A percentile compares a stretch with the other conserved stretches of the same genome.
phyloP scores from a whole-genome alignment of 2,329 filamentous ascomycete species.

The Botrytis elliptica region DNA sequence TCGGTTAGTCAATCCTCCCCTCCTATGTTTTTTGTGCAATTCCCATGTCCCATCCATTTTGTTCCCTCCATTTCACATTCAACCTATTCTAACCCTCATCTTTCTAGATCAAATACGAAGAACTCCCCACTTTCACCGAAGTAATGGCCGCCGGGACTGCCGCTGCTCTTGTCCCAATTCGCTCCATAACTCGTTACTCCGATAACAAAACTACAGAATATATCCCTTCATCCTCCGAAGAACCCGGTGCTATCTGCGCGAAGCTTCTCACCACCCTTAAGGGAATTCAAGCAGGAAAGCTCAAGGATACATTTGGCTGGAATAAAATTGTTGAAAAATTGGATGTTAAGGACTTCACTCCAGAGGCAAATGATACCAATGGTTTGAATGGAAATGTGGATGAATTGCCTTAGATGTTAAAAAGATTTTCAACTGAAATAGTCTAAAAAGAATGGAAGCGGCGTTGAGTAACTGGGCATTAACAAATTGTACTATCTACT shows the following conservation, averaged over 20 bases:
- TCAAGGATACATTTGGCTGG: conserved; percentile 58
- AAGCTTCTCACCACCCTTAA: conserved; percentile 75
- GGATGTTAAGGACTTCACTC: conserved; percentile 34
- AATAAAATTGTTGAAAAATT: conserved; percentile 36
- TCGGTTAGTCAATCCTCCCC: conserved; percentile 48
- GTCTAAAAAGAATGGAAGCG: background rate
- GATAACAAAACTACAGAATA: conserved; percentile 54
- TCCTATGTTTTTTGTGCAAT: background rate
- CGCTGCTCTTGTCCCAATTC: conserved; percentile 86
- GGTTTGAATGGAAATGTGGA: conserved; percentile 24
- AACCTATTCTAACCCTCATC: background rate
- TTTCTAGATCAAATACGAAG: conserved; percentile 60
- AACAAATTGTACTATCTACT: conserved; percentile 2
- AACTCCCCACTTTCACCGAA: conserved; percentile 64
- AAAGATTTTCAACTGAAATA: background rate
- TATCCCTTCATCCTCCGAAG: conserved; percentile 55
- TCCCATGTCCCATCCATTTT: background rate
- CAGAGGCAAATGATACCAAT: conserved; percentile 31
- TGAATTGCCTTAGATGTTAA: conserved; percentile 21
- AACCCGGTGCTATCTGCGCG: conserved; percentile 70
- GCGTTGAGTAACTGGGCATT: background rate
- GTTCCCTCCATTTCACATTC: too few species aligned
- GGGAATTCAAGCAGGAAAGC: conserved; percentile 80
- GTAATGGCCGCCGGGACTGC: conserved; percentile 92
- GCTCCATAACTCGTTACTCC: conserved; percentile 74